Evolutionary conservation across 2,329 filamentous ascomycete genomes (phyloP).

Genomic region (Didymella segeticola): DNA sequence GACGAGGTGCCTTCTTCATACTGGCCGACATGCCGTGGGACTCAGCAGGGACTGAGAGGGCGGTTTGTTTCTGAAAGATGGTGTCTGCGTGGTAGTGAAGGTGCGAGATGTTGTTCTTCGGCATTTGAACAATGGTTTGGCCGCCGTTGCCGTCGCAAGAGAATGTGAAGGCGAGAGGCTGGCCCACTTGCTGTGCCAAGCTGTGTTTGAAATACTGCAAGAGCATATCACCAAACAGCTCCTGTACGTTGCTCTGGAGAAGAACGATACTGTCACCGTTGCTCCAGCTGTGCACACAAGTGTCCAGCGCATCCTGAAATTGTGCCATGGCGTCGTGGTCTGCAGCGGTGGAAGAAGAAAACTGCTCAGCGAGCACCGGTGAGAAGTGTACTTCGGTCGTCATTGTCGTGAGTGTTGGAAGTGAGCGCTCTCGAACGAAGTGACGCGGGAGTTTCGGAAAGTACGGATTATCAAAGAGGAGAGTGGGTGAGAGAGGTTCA

Average conservation of each 20-base stretch:
- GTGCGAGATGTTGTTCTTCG: conserved; percentile 6
- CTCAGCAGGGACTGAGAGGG: neutral
- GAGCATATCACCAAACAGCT: conserved; percentile 18
- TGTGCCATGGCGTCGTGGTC: conserved; percentile 8
- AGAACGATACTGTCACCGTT: conserved; percentile 9
- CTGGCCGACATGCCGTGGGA: neutral
- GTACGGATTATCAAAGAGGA: neutral
- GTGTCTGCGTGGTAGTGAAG: neutral
- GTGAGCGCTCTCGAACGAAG: neutral
- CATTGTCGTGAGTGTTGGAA: conserved; percentile 6
- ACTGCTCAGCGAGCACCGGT: neutral
- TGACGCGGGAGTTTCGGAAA: neutral
- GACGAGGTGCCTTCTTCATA: conserved; percentile 31
- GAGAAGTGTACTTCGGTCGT: conserved; percentile 9
- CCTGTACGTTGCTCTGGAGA: conserved; percentile 17
- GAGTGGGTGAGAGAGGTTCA: conserved; percentile 1
- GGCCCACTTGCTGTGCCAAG: conserved; percentile 7
- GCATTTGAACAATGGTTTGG: conserved; percentile 20
- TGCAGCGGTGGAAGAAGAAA: neutral
- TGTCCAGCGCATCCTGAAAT: conserved; percentile 14
- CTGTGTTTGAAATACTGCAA: conserved; percentile 14
- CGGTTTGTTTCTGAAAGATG: neutral
- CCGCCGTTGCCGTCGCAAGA: neutral
- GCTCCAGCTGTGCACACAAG: conserved; percentile 13
- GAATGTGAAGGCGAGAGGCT: conserved; percentile 12